Evolutionary conservation across 2,329 filamentous ascomycete species (phyloP), one percentile per base, ranked within the genome.

Genomic region (Scorias spongiosa): DNA sequence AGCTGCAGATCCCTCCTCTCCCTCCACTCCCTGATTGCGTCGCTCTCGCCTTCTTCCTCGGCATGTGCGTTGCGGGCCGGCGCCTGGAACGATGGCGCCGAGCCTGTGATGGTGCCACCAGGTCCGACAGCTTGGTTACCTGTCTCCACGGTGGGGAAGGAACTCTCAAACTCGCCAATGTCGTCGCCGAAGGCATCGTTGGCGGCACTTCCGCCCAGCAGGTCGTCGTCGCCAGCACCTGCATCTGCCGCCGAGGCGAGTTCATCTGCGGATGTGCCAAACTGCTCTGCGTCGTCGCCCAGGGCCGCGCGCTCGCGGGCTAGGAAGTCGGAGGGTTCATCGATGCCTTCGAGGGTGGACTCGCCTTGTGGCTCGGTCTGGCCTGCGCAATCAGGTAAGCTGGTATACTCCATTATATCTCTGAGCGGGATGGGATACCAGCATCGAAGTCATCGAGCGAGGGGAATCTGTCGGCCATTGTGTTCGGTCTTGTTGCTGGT

Each of bases 201-300:
- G 14, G 34, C 44, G 45, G 68, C 51, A 50, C 71, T 80, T 41
- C 76, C 79, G 41, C 78, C 78, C 42, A 88, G 72, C 46, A 93
- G 69, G 57, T 91, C 79, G 42, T 58, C 54, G 40, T 56, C 57
- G 29, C 55, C 52, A 52, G 84, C 82, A 50, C 81, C 78, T 43
- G 68, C 73, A 51, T 55, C 66, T 39, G 76, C 69, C 54, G 81
- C 78, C 51, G 72, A 74, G 36, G 76, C 76, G 45, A 74, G 72
- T 60, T 69, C 69, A 63, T 93, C 85, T 58, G 81, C 78, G 48
- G 78, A 74, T 29, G 84, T 83, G 50, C 81, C 74, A 64, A 98
- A 98, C 68, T 88, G 84, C 56, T 87, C 76, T 48, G 91, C 91
- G 63, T 96, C 91, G 50, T 94, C 91, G 52, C 91, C 91, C 7